Conservation (phyloP, 2,329 filamentous ascomycete species). For the Sporothrix protearum region DNA sequence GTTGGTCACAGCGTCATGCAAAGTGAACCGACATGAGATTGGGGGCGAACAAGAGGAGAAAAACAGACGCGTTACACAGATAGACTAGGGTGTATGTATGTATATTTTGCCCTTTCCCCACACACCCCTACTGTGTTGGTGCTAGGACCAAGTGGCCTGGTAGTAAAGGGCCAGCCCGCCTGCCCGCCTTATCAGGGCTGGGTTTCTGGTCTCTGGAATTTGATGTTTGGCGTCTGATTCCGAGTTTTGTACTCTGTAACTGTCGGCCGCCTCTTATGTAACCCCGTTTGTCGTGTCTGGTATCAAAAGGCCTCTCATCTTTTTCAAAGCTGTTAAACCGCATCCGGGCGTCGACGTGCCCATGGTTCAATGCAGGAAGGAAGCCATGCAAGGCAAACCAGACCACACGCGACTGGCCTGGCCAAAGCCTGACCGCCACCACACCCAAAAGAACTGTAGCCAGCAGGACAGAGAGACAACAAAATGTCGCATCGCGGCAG, state of each 20-base stretch:
- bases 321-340: background rate
- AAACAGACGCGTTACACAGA: background rate
- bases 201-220: background rate
- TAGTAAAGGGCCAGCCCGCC: background rate
- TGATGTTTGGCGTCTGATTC: background rate
- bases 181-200: background rate
- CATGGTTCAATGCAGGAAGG: background rate
- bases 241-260: background rate
- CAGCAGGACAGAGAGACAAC: background rate
- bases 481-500: background rate
- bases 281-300: background rate
- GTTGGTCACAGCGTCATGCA: background rate
- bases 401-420: background rate
- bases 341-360: no score
- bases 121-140: background rate
- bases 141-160: background rate
- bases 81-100: background rate
- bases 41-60: background rate
- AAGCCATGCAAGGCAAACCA: background rate
- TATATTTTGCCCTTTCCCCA: background rate
- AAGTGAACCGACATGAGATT: background rate
- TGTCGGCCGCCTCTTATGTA: background rate
- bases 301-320: background rate
- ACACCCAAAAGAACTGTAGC: background rate
- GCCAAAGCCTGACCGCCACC: background rate